These are phyloP conservation scores for Diutina scorzettiae DNA, from an alignment of 1,139 yeast species.

Conservation along the genomic window DNA sequence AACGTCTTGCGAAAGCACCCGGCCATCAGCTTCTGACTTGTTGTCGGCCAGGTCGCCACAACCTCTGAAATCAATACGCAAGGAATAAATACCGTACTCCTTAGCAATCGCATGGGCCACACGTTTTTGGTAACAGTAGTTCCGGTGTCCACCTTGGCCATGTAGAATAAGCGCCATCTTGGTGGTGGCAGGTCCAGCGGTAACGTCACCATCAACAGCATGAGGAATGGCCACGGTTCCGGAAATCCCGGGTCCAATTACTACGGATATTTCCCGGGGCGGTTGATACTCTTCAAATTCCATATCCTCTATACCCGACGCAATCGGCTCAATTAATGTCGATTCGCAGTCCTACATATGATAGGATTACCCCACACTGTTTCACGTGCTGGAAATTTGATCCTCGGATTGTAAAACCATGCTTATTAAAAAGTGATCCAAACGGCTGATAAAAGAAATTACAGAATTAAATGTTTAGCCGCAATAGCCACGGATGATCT, in stretches of 20 bases:
- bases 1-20: slow-evolving; percentile 50
- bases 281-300: slow-evolving; percentile 1
- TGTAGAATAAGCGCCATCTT: slow-evolving; percentile 39
- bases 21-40: slow-evolving; percentile 29
- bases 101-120: slow-evolving; percentile 52
- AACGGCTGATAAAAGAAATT: no score
- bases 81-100: slow-evolving; percentile 46
- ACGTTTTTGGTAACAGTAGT: slow-evolving; percentile 59
- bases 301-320: no score
- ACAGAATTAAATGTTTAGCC: no score
- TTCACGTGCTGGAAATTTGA: no score
- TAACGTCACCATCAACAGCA: slow-evolving; percentile 9
- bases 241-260: background rate
- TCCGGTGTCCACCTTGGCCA: slow-evolving; percentile 79
- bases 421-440: no score
- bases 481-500: no score
- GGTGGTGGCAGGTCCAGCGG: slow-evolving; percentile 25
- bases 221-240: slow-evolving; percentile 4
- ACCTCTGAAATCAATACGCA: slow-evolving; percentile 77
- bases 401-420: no score
- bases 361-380: no score
- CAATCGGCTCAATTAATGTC: no score
- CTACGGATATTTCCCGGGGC: slow-evolving; percentile 3
- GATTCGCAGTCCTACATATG: no score
- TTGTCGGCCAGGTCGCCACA: slow-evolving; percentile 64